Conservation (phyloP, 192 early-diverging fungal genomes). For the Backusella australiensis region DNA sequence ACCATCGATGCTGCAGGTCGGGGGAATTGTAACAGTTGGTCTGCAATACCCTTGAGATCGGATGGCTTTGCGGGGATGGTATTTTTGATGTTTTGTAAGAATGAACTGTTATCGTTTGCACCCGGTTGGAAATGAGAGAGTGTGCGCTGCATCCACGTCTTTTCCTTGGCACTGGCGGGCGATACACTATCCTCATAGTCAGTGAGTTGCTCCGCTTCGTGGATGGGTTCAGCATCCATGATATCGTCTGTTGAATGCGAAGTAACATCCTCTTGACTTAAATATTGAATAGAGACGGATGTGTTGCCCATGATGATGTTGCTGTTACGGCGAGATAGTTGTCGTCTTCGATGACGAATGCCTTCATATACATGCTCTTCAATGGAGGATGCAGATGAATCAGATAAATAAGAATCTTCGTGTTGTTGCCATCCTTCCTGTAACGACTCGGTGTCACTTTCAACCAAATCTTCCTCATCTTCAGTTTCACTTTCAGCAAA, state of each 20-base stretch:
- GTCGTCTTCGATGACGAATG: conserved; percentile 7
- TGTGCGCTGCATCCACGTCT: conserved; percentile 34
- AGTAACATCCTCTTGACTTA: not conserved
- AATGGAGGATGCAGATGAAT: not conserved
- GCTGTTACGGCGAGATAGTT: not conserved
- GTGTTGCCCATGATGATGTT: not conserved
- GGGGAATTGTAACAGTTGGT: conserved; percentile 20
- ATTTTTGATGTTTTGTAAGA: conserved; percentile 16
- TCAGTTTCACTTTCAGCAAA: not conserved
- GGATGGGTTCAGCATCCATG: conserved; percentile 22
- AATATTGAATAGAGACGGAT: conserved; percentile 6
- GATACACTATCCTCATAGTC: conserved; percentile 13
- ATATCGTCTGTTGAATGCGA: conserved; percentile 23
- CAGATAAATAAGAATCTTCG: not conserved
- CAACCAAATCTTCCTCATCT: not conserved
- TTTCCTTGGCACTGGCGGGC: not conserved
- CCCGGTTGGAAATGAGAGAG: conserved; percentile 29
- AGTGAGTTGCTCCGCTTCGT: conserved; percentile 11
- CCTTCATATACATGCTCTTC: not conserved
- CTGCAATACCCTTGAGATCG: conserved; percentile 13
- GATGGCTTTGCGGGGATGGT: conserved; percentile 10
- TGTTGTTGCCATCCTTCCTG: not conserved
- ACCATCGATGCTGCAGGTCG: conserved; percentile 27
- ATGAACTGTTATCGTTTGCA: conserved; percentile 2
- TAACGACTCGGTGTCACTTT: not conserved